phyloP scores from a whole-genome alignment of 176 grass and related monocot species.

The Oryza longistaminata region DNA sequence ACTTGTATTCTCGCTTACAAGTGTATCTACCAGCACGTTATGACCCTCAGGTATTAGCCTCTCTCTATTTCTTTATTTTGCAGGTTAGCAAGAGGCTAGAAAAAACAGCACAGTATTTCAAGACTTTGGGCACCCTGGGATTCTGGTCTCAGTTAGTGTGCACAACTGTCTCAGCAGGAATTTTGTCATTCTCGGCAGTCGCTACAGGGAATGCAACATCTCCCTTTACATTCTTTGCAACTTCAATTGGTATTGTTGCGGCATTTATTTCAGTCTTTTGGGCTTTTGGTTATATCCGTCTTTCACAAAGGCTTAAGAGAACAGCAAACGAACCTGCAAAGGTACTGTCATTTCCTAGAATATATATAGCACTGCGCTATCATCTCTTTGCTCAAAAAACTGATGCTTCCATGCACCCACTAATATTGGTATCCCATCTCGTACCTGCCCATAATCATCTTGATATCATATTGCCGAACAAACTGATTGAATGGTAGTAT shows the following conservation, averaged over 20 bases:
- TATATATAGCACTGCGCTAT: not conserved
- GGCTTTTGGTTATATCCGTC: constrained; percentile 68
- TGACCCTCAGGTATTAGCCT: not conserved
- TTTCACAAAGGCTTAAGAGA: constrained; percentile 59
- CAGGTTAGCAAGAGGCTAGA: constrained; percentile 85
- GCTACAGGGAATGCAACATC: constrained; percentile 66
- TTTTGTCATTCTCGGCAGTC: constrained; percentile 72
- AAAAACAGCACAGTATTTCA: constrained; percentile 75
- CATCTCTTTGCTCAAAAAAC: not conserved
- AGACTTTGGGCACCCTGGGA: constrained; percentile 68
- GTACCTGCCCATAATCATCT: not conserved
- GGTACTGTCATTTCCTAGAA: constrained; percentile 19
- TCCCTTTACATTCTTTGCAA: constrained; percentile 66
- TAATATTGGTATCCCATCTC: not conserved
- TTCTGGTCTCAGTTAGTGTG: constrained; percentile 93
- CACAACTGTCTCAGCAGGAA: constrained; percentile 73
- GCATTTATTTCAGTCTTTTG: constrained; percentile 57
- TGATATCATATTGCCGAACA: not conserved
- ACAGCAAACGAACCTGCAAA: constrained; percentile 65
- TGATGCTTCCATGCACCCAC: not conserved
- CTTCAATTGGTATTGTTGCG: constrained; percentile 42
- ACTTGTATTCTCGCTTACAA: not conserved
- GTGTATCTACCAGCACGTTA: not conserved
- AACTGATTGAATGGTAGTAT: not conserved
- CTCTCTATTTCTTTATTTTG: not conserved